Base-by-base conservation (phyloP, 768 basidiomycete genomes). In the Macrolepiota albuminosa region DNA sequence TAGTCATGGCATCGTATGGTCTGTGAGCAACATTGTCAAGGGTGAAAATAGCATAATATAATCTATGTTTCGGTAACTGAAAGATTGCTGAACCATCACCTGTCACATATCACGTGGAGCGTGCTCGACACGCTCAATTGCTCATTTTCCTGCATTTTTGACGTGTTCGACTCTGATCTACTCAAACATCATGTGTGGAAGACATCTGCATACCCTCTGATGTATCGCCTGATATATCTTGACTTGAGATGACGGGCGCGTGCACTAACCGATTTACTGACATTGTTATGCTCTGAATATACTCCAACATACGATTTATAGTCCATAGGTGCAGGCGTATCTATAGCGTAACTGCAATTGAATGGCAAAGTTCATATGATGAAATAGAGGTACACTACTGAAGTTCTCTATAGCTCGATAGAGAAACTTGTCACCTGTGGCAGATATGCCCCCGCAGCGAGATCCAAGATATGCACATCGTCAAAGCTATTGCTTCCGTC, bases 401-500 rank as follows among this genome's bases (percentile, higher is more conserved):
- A 21, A 33, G 21, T 3, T 33, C n/a, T 45, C 57, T 62, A 58
- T 36, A 70, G 65, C 54, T 86, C 84, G 66, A 90, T 81, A 36
- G 75, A 77, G 68, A 88, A 89, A 70, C 86, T 87, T 61, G 89
- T 92, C 10, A 94, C 91, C 70, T 96, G 94, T 0, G 94, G 93
- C 24, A 96, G 75, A 73, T 95, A 97, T 40, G 92, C 93, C 5
- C 87, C 83, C 10, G 89, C 91, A 4, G 92, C 91, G 37, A 96
- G 79, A 68, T 98, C 95, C 48, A 97, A 77, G 42, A 89, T 81
- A 72, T 89, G 82, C 40, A 95, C 86, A 73, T 96, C 95, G 64
- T 94, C 91, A 66, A 85, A 94, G 3, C 90, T 86, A 18, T 85
- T 85, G 53, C 81, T 83, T 2, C 94, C 95, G 48, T 95, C 93